Evolutionary conservation across 148 eudicot genomes (phyloP), one percentile per base, ranked within the genome.

Genomic region (Amaranthus hypochondriacus): DNA sequence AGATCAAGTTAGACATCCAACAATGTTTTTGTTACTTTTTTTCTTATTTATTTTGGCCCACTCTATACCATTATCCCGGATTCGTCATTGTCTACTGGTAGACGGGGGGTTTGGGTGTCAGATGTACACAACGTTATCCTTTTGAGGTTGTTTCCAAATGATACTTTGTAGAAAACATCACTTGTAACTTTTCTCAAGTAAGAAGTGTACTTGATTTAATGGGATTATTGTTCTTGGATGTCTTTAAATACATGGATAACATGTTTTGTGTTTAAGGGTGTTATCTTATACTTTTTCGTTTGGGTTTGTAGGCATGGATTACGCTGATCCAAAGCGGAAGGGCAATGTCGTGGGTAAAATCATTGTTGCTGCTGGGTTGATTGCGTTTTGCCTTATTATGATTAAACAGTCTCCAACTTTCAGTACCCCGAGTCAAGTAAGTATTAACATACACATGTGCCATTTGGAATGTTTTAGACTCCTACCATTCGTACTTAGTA

Each of bases 311-410:
- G 96, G 96, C 81, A 87, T 90, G 83, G 96, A 88, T 65, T 84
- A 69, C 58, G 75, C 73, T 48, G 96, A 90, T 72, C 86, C 90
- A 4, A 90, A 86, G 84, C 84, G 84, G 77, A 88, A 90, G 81
- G 82, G 78, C 67, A 81, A 75, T 70, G 71, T 74, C 39, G 67
- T 82, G 13, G 87, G 92, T 46, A 90, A 85, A 73, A 73, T 88
- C 78, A 57, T 88, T 68, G 73, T 88, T 78, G 90, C 87, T 69
- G 88, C 83, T 68, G 76, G 73, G 72, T 84, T 90, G 28, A 84
- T 89, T 81, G 87, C 85, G 66, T 78, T 90, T 73, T 88, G 89
- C 81, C 84, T 90, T 70, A 68, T 90, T 52, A 84, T 88, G 85
- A 80, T 88, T 74, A 86, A 87, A 70, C 90, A 86, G 55, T 85